Evolutionary conservation across 768 basidiomycete species (phyloP).

Genomic region (Amanita muscaria): DNA sequence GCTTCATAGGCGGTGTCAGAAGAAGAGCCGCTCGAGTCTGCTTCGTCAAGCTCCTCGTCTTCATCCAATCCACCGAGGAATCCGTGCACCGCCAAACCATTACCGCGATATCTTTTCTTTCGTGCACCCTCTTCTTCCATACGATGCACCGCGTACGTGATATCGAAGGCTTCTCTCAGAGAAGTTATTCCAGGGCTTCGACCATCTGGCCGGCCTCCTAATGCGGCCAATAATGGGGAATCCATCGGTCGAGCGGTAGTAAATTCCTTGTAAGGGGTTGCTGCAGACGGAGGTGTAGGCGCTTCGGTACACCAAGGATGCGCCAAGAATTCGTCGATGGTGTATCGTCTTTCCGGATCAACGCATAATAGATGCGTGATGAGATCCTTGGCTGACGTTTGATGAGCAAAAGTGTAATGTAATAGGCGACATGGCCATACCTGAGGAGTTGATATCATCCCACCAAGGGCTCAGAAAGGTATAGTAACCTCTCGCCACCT

Average conservation of each 20-base stretch:
- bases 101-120: slow-evolving; percentile 72
- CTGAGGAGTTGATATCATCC: slow-evolving; percentile 85
- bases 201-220: slow-evolving; percentile 65
- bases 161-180: slow-evolving; percentile 96
- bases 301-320: slow-evolving; percentile 90
- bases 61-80: slow-evolving; percentile 87
- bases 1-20: not conserved
- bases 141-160: slow-evolving; percentile 96
- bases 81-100: slow-evolving; percentile 68
- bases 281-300: slow-evolving; percentile 52
- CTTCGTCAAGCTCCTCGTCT: slow-evolving; percentile 65
- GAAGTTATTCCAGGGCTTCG: slow-evolving; percentile 89
- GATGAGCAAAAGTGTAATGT: slow-evolving; percentile 3
- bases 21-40: slow-evolving; percentile 13
- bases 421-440: slow-evolving; percentile 29
- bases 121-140: slow-evolving; percentile 98
- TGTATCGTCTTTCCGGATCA: slow-evolving; percentile 91
- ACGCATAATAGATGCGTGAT: slow-evolving; percentile 93
- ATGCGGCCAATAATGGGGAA: slow-evolving; percentile 82
- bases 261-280: slow-evolving; percentile 46
- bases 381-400: slow-evolving; percentile 77
- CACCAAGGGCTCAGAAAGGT: slow-evolving; percentile 99
- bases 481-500: slow-evolving; percentile 95
- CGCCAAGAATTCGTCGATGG: slow-evolving; percentile 94
- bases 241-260: slow-evolving; percentile 49